phyloP scores from a whole-genome alignment of 2,329 filamentous ascomycete species.

The Colletotrichum sp. region DNA sequence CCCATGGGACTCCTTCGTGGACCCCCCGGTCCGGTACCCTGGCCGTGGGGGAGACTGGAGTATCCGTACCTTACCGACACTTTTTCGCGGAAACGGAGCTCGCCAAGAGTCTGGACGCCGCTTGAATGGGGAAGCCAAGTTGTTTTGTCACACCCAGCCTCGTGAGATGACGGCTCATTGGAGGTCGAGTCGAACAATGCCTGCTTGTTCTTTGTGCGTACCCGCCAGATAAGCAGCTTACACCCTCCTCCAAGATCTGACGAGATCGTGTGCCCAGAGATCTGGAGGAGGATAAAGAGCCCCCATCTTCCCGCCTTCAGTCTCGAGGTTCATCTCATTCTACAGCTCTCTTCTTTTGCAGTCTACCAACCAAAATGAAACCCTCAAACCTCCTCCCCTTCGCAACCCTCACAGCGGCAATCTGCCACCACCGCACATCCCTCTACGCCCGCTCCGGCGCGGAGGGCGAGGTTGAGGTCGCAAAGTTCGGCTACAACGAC shows the following conservation, averaged over 20 bases:
- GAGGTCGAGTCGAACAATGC: background rate
- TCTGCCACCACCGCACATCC: constrained; percentile 40
- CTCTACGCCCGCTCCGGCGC: constrained; percentile 27
- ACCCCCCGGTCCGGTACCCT: background rate
- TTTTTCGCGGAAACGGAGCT: background rate
- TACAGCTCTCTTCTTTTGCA: background rate
- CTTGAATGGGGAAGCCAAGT: background rate
- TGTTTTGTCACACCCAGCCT: background rate
- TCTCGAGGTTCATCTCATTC: background rate
- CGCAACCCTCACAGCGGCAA: constrained; percentile 26
- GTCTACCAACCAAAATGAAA: constrained; percentile 24
- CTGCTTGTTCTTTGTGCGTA: background rate
- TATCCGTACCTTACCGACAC: background rate
- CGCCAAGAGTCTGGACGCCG: background rate
- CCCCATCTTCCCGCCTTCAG: background rate
- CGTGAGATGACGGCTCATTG: background rate
- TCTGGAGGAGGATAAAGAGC: constrained; percentile 7
- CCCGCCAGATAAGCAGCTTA: background rate
- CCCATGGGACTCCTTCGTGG: background rate
- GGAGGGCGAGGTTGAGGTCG: constrained; percentile 34
- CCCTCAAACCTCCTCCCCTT: constrained; percentile 21
- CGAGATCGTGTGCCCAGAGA: background rate
- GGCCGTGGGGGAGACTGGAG: background rate
- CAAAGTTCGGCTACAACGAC: constrained; percentile 46
- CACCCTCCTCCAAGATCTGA: background rate